A percentile compares a stretch with the other conserved stretches of the same genome.
Conservation (phyloP, 2,329 filamentous ascomycete species). For the Fusarium coicis region DNA sequence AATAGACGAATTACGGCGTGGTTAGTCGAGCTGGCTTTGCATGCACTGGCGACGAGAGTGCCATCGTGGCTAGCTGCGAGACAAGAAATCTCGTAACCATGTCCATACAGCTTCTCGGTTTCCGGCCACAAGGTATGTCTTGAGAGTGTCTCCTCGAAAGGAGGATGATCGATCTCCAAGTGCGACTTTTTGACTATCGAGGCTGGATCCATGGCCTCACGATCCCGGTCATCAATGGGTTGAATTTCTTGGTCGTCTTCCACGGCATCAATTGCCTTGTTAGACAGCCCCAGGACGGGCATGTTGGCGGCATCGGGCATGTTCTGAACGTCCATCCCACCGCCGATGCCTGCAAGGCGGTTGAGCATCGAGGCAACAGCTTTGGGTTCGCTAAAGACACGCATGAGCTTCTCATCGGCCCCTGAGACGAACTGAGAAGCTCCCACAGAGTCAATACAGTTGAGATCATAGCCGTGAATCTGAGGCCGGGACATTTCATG, state of each 20-base stretch:
- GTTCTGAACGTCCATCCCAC: constrained; percentile 49
- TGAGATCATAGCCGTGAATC: constrained; percentile 97
- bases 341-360: constrained; percentile 71
- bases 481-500: constrained; percentile 96
- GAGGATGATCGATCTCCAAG: constrained; percentile 76
- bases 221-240: constrained; percentile 59
- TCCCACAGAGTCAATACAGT: constrained; percentile 85
- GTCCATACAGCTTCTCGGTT: constrained; percentile 94
- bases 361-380: constrained; percentile 81
- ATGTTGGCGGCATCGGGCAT: constrained; percentile 93
- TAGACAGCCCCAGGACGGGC: constrained; percentile 92
- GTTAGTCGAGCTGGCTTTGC: constrained; percentile 90
- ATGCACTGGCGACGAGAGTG: constrained; percentile 85
- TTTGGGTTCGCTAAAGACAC: constrained; percentile 91
- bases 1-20: constrained; percentile 95
- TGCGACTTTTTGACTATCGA: constrained; percentile 68
- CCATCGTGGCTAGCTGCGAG: constrained; percentile 82
- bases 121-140: constrained; percentile 96
- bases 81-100: constrained; percentile 95
- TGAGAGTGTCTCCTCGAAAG: constrained; percentile 88
- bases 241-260: constrained; percentile 61
- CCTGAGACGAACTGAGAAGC: constrained; percentile 87
- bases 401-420: constrained; percentile 96
- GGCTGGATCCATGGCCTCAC: constrained; percentile 65
- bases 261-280: constrained; percentile 82